Percentiles rank a stretch among this genome's conserved stretches.
These are phyloP conservation scores for Hymenoscyphus albidus DNA, from an alignment of 2,329 filamentous ascomycete species.

Conservation along the genomic window DNA sequence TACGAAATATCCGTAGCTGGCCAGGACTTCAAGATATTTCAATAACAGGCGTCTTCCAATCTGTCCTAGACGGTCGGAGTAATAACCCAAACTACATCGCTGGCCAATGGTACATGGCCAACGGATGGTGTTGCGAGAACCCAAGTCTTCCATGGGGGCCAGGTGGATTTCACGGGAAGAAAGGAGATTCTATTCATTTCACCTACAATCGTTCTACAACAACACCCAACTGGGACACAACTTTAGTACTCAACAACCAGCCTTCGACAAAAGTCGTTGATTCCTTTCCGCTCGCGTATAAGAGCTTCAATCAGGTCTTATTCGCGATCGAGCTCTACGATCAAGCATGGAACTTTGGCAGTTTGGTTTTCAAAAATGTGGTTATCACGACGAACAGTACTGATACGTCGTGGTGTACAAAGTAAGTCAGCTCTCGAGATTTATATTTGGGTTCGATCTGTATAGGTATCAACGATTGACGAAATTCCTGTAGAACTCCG, in stretches of 20 bases:
- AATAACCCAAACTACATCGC: neutral
- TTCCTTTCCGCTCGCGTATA: neutral
- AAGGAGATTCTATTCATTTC: neutral
- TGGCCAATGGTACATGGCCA: neutral
- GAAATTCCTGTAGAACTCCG: neutral
- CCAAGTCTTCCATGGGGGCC: neutral
- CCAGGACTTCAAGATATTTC: neutral
- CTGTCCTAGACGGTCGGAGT: neutral
- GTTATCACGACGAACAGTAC: neutral
- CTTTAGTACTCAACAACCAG: neutral
- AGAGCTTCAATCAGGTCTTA: neutral
- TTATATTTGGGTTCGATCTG: too few species aligned
- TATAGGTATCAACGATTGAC: too few species aligned
- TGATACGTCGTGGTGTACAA: neutral
- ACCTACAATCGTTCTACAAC: neutral
- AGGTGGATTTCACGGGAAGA: neutral
- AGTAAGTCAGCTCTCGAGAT: neutral
- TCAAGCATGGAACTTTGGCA: neutral
- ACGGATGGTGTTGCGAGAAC: neutral
- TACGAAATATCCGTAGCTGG: neutral
- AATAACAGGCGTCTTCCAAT: slow-evolving; percentile 1
- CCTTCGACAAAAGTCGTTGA: neutral
- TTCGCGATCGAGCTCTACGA: neutral
- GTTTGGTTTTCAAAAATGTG: neutral
- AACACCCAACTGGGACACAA: neutral